Conservation (phyloP, 2,329 filamentous ascomycete genomes). For the Aspergillus novofumigatus region DNA sequence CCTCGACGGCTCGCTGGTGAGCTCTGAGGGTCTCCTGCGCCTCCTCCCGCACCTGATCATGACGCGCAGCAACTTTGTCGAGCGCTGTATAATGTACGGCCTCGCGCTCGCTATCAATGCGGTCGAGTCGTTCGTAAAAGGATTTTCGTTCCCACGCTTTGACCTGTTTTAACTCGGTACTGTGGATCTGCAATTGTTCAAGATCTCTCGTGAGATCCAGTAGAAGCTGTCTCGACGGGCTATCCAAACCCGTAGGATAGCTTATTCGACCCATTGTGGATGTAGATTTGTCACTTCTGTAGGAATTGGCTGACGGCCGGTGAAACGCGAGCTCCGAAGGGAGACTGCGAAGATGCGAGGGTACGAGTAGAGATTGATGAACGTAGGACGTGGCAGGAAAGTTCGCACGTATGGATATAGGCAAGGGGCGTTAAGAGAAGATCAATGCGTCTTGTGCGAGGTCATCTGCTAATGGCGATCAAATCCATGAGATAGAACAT, state of each 20-base stretch:
- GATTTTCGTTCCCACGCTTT: slow-evolving; percentile 40
- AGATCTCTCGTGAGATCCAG: slow-evolving; percentile 39
- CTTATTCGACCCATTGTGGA: slow-evolving; percentile 26
- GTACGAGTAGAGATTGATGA: neutral
- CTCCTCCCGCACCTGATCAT: slow-evolving; percentile 59
- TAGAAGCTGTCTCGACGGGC: slow-evolving; percentile 38
- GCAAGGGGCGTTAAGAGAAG: neutral
- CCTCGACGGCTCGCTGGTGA: slow-evolving; percentile 39
- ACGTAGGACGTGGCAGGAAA: neutral
- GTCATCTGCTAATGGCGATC: neutral
- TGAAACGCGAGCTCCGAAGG: neutral
- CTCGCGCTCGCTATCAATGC: slow-evolving; percentile 59
- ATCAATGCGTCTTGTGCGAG: neutral
- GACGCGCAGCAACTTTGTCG: slow-evolving; percentile 60
- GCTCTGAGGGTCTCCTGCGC: slow-evolving; percentile 52
- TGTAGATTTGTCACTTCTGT: neutral
- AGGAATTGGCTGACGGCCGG: neutral
- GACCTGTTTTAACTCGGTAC: slow-evolving; percentile 40
- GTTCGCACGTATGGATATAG: neutral
- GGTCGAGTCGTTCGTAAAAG: slow-evolving; percentile 59
- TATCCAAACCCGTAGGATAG: slow-evolving; percentile 31
- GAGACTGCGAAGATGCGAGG: neutral
- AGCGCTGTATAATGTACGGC: slow-evolving; percentile 63
- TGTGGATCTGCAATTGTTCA: slow-evolving; percentile 39
- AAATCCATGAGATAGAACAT: neutral